Percentiles rank a stretch among this genome's conserved stretches.
Evolutionary conservation across 2,329 filamentous ascomycete species (phyloP).

Genomic region (Sporothrix pallida): DNA sequence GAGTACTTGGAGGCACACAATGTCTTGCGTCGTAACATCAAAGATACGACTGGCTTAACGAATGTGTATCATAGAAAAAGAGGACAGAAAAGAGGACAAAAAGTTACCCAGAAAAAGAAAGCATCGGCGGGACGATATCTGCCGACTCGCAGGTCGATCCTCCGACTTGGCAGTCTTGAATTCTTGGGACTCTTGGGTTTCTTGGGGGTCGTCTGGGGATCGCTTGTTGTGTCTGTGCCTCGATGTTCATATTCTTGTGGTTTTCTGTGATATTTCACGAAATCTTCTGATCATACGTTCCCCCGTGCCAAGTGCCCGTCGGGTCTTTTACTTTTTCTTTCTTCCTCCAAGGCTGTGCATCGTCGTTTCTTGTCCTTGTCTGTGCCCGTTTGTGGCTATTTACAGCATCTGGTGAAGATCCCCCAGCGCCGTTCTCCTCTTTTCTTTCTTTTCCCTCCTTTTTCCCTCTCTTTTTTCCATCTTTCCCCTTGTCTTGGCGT

Average conservation of each 20-base stretch:
- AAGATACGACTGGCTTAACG: not conserved
- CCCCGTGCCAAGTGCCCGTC: conserved; percentile 18
- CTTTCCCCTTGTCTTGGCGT: conserved; percentile 13
- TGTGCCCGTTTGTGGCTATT: not conserved
- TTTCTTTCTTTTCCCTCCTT: not conserved
- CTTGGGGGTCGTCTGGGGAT: too few relatives aligned
- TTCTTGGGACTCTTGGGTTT: too few relatives aligned
- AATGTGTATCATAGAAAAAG: not conserved
- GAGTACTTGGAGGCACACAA: not conserved
- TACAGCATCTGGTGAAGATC: not conserved
- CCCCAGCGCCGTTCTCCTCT: not conserved
- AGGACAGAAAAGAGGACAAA: too few relatives aligned
- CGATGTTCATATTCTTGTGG: too few relatives aligned
- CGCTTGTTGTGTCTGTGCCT: too few relatives aligned
- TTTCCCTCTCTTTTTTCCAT: too few relatives aligned
- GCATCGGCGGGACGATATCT: not conserved
- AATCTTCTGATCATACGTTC: not conserved
- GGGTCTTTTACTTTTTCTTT: not conserved
- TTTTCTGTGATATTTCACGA: too few relatives aligned
- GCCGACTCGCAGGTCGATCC: conserved; percentile 8
- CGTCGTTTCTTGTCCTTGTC: too few relatives aligned
- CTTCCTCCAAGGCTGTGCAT: too few relatives aligned
- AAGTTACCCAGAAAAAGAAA: not conserved
- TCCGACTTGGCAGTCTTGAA: not conserved
- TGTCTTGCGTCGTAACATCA: not conserved